These are phyloP conservation scores for Nothophaeocryptopus gaeumannii DNA, from an alignment of 2,329 filamentous ascomycete species.

Conservation along the genomic window DNA sequence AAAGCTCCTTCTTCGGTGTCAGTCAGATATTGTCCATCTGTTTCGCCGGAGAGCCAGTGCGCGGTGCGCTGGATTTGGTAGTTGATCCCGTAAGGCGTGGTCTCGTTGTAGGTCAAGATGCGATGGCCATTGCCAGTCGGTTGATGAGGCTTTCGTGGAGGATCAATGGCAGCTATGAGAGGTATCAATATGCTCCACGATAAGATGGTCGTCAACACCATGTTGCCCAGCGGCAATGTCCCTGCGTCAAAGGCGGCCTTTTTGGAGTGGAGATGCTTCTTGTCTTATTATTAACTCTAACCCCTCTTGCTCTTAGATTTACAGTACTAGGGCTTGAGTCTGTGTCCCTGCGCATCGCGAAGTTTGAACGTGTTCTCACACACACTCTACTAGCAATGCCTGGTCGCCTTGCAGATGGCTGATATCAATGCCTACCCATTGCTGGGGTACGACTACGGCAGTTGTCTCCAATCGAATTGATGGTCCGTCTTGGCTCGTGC, in stretches of 20 bases:
- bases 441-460: too few relatives aligned
- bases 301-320: too few relatives aligned
- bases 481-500: conserved; percentile 8
- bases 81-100: conserved; percentile 17
- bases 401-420: too few relatives aligned
- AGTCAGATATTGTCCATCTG: conserved; percentile 62
- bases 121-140: conserved; percentile 17
- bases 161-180: conserved; percentile 18
- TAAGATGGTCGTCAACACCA: conserved; percentile 11
- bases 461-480: too few relatives aligned
- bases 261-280: too few relatives aligned
- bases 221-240: not conserved
- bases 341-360: too few relatives aligned
- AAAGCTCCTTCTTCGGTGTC: conserved; percentile 52
- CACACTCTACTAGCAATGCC: too few relatives aligned
- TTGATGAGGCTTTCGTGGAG: conserved; percentile 17
- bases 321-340: too few relatives aligned
- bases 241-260: too few relatives aligned
- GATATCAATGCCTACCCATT: too few relatives aligned
- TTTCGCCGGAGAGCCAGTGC: conserved; percentile 57
- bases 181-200: conserved; percentile 10
- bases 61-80: conserved; percentile 9
- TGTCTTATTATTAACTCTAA: too few relatives aligned
- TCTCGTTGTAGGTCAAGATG: conserved; percentile 21
- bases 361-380: too few relatives aligned